These are phyloP conservation scores for Ceratocystis diversiconidia DNA, from an alignment of 2,329 filamentous ascomycete genomes.

Conservation along the genomic window DNA sequence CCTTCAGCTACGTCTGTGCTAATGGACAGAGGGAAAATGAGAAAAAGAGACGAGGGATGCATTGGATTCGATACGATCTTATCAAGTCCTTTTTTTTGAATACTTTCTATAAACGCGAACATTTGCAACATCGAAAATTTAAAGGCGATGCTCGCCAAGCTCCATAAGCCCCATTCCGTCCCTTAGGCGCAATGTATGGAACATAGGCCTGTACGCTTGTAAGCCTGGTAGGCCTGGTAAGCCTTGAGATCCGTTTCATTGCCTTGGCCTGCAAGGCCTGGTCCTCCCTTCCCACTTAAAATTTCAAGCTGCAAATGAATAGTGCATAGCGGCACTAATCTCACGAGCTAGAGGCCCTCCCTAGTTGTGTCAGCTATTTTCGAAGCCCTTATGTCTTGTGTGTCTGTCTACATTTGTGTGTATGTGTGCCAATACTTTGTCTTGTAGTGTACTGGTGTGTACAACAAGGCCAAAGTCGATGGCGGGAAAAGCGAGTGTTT, in stretches of 20 bases:
- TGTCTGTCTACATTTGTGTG: background rate
- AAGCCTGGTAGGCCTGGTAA: background rate
- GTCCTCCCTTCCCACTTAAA: background rate
- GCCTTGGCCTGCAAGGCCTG: background rate
- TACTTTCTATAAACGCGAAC: background rate
- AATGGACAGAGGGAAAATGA: background rate
- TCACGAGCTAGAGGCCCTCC: background rate
- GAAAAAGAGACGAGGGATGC: background rate
- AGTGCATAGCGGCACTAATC: background rate
- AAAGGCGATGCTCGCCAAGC: too few species aligned
- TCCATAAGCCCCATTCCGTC: background rate
- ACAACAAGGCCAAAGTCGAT: background rate
- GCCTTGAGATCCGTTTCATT: background rate
- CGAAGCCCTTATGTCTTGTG: background rate
- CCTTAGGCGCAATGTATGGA: background rate
- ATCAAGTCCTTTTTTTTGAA: background rate
- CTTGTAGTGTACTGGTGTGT: background rate
- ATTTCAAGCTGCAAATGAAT: conserved; percentile 1
- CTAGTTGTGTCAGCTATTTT: background rate
- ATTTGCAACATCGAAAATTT: too few species aligned
- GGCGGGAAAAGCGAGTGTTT: background rate
- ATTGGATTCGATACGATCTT: background rate
- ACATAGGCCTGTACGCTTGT: background rate
- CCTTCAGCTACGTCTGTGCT: conserved; percentile 1
- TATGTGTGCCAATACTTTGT: background rate